Base-by-base conservation (phyloP, 2,329 filamentous ascomycete genomes). In the Fusarium longipes region DNA sequence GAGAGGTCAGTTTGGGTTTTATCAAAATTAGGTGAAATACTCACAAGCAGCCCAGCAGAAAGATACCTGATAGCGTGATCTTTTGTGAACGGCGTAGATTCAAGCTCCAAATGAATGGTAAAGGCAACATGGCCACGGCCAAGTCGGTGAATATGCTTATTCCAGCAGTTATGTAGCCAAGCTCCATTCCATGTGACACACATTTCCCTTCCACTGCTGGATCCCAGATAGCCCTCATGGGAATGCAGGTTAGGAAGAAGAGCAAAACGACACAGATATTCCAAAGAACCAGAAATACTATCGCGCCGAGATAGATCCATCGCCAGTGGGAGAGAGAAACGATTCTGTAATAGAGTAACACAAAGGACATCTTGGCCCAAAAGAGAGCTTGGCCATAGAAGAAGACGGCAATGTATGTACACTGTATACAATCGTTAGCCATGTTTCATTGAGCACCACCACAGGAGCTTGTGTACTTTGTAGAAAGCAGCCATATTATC, bases 141-240 rank as follows among this genome's bases (percentile, higher is more conserved):
- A 71, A 1, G n/a, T 71, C 69, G 3, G 33, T 65, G 2, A 70
- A 30, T 2, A 71, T 67, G 11, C 54, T 67, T 36, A 71, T 47
- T 2, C 53, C 14, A 3, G 54, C 49, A 2, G 42, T 49, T 6
- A 50, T 17, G 1, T 57, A 68, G 18, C 54, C 63, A 10, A 50
- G 12, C 4, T 51, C 51, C 1, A 45, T 2, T 3, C 22, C 24
- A 15, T 63, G 25, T 0, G 49, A 7, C 2, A 59, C 11, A 12
- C 69, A 71, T 4, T 17, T 49, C 1, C 24, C 64, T 6, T 42
- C 22, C 5, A 66, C n/a, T 1, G 22, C 17, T 0, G 14, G 33
- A 9, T 71, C 54, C 69, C 66, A 71, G 3, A 57, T 24, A 2
- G 40, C 36, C 8, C 60, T 10, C 1, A 68, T 12, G 0, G 68